phyloP scores from a whole-genome alignment of 2,329 filamentous ascomycete genomes.

The Thielaviopsis euricoi region DNA sequence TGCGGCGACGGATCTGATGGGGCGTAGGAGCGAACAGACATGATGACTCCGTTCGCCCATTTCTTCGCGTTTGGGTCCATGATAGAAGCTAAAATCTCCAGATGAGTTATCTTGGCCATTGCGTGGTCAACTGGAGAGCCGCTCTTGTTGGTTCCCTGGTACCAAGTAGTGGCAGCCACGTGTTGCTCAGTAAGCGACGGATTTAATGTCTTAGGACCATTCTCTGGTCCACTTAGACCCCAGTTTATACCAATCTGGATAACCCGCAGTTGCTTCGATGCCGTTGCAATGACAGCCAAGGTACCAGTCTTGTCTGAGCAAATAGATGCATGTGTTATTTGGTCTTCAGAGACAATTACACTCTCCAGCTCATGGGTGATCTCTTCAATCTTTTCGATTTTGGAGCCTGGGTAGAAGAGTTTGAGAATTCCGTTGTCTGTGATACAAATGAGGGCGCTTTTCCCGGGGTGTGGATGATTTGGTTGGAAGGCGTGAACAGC shows the following conservation, averaged over 20 bases:
- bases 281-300: conserved; percentile 50
- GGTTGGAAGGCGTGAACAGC: conserved; percentile 52
- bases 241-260: conserved; percentile 61
- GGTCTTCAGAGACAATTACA: conserved; percentile 52
- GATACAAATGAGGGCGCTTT: conserved; percentile 60
- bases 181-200: conserved; percentile 38
- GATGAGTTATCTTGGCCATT: conserved; percentile 50
- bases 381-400: conserved; percentile 50
- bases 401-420: conserved; percentile 62
- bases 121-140: conserved; percentile 30
- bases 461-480: conserved; percentile 52
- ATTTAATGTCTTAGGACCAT: conserved; percentile 33
- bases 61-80: conserved; percentile 39
- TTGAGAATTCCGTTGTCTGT: conserved; percentile 59
- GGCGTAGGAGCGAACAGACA: conserved; percentile 11
- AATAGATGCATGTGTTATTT: conserved; percentile 66
- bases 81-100: conserved; percentile 55
- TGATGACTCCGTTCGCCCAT: conserved; percentile 17
- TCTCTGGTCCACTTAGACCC: conserved; percentile 44
- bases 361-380: conserved; percentile 58
- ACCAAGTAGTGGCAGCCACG: conserved; percentile 40
- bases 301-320: conserved; percentile 58
- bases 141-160: conserved; percentile 26
- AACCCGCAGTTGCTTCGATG: conserved; percentile 55
- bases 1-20: conserved; percentile 28